phyloP scores from a whole-genome alignment of 768 basidiomycete genomes.

The Russula lepida region DNA sequence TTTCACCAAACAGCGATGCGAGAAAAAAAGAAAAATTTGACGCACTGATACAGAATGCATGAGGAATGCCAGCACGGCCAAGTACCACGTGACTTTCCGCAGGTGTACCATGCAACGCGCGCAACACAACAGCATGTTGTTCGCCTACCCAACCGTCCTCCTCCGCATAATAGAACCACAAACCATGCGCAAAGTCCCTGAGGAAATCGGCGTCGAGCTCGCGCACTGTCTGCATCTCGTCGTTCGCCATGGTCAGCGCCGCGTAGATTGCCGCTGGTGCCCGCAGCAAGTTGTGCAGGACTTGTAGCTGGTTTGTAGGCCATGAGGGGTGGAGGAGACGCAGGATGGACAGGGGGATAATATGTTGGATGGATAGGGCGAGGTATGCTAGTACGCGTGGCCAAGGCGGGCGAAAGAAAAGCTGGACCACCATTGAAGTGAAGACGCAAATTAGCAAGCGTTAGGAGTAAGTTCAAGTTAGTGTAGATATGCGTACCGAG shows the following conservation, averaged over 20 bases:
- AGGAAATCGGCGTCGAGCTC: conserved; percentile 43
- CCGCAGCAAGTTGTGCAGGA: conserved; percentile 41
- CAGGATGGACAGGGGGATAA: conserved; percentile 32
- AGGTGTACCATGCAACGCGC: conserved; percentile 31
- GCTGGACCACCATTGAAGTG: conserved; percentile 28
- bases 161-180: conserved; percentile 54
- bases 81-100: conserved; percentile 35
- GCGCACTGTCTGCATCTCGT: conserved; percentile 58
- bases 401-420: conserved; percentile 40
- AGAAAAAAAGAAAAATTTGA: neutral
- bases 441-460: neutral
- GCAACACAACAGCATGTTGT: conserved; percentile 36
- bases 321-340: conserved; percentile 40
- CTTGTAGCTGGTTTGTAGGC: conserved; percentile 39
- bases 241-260: conserved; percentile 50
- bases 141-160: conserved; percentile 63
- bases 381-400: conserved; percentile 37
- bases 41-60: conserved; percentile 7
- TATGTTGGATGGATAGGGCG: conserved; percentile 34
- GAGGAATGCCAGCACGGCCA: conserved; percentile 26
- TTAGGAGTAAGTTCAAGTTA: no score
- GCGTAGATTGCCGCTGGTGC: conserved; percentile 47
- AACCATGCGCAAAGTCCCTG: conserved; percentile 29
- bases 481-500: conserved; percentile 36
- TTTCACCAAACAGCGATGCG: neutral